These are phyloP conservation scores for Nitzschia palea DNA, from an alignment of 108 stramenopile species.

Conservation along the genomic window DNA sequence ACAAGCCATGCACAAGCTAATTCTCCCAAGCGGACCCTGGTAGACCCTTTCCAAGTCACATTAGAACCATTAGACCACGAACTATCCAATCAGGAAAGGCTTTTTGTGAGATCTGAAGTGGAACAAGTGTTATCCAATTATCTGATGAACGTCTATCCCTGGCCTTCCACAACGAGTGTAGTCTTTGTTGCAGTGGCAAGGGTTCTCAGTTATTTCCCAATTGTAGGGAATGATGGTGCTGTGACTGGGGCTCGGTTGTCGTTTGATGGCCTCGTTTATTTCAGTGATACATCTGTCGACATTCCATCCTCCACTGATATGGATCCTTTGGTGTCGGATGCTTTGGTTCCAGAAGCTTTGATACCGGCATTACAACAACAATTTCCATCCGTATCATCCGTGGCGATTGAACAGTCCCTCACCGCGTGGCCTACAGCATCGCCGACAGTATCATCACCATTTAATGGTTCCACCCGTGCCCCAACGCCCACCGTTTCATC, in stretches of 20 bases:
- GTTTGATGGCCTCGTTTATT: constrained; percentile 12
- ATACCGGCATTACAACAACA: neutral
- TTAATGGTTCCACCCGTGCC: neutral
- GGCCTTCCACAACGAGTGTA: neutral
- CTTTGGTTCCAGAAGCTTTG: constrained; percentile 1
- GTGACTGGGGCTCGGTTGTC: neutral
- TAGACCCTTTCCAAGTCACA: constrained; percentile 2
- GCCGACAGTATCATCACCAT: too few relatives aligned
- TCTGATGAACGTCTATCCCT: neutral
- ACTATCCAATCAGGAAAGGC: neutral
- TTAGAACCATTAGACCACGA: neutral
- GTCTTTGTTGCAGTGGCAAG: constrained; percentile 3
- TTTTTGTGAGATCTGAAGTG: neutral
- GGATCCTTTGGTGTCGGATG: neutral
- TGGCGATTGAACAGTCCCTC: neutral
- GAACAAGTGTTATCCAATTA: constrained; percentile 8
- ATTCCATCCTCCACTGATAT: neutral
- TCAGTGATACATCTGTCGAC: neutral
- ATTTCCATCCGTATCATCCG: neutral
- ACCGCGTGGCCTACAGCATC: neutral
- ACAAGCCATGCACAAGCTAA: too few relatives aligned
- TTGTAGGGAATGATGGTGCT: neutral
- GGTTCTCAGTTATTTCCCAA: neutral
- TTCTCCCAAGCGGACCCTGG: neutral
- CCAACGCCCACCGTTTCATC: neutral